These are phyloP conservation scores for Penicillium corylophilum DNA, from an alignment of 2,329 filamentous ascomycete species.

Conservation along the genomic window DNA sequence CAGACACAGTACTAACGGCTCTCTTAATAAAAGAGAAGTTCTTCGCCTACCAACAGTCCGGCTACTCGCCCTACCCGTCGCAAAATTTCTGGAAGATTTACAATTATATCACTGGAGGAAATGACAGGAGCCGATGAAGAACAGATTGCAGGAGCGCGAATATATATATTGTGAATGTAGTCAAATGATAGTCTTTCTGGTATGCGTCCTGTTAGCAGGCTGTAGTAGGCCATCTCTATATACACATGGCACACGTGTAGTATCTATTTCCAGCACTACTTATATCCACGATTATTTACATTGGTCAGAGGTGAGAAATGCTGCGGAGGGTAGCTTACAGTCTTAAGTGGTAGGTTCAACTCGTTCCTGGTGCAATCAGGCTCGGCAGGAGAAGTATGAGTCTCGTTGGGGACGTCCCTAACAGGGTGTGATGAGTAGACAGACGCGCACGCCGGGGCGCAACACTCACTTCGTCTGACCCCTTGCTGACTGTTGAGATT, in stretches of 20 bases:
- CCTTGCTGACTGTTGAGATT: neutral
- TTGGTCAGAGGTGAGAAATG: neutral
- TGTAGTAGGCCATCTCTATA: too few species aligned
- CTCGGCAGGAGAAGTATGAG: neutral
- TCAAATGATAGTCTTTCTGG: neutral
- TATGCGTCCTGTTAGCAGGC: neutral
- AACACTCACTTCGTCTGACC: neutral
- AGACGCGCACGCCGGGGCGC: neutral
- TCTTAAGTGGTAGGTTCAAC: neutral
- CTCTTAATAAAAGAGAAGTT: neutral
- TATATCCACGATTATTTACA: neutral
- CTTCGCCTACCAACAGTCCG: neutral
- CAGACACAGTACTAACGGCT: neutral
- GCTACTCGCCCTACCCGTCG: neutral
- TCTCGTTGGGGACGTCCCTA: neutral
- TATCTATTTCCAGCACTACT: neutral
- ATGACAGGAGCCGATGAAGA: neutral
- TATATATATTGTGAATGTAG: neutral
- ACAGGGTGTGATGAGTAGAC: neutral
- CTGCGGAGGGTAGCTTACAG: neutral
- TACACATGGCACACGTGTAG: neutral
- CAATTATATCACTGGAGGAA: neutral
- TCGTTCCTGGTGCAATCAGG: neutral
- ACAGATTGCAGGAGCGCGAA: neutral
- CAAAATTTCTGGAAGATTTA: neutral